Conservation (phyloP, 2,329 filamentous ascomycete species). For the Tolypocladium ophioglossoides region DNA sequence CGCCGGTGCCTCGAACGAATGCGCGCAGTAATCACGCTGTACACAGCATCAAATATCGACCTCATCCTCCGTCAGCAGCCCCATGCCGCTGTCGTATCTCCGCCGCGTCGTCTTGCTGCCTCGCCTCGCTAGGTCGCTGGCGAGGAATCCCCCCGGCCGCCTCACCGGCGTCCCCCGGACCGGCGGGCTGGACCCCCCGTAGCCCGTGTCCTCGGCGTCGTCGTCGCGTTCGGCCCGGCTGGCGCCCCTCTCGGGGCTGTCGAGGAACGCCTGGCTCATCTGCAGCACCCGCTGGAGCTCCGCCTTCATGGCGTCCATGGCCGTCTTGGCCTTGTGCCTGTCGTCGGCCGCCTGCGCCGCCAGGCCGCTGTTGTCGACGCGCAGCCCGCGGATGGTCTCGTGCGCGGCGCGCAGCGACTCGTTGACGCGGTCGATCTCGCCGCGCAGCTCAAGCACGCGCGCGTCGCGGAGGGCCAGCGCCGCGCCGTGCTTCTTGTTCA, state of each 20-base stretch:
- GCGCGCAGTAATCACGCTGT: not conserved
- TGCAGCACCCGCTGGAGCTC: constrained; percentile 38
- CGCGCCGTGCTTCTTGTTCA: constrained; percentile 32
- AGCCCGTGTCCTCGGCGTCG: not conserved
- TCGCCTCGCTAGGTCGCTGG: constrained; percentile 18
- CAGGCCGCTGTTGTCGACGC: constrained; percentile 34
- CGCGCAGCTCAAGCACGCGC: constrained; percentile 34
- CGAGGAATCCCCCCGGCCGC: constrained; percentile 10
- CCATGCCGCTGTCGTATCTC: constrained; percentile 43
- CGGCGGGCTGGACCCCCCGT: not conserved
- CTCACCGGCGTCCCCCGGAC: not conserved
- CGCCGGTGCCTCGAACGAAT: not conserved
- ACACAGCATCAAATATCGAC: constrained; percentile 17
- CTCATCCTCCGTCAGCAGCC: constrained; percentile 44
- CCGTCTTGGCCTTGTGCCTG: constrained; percentile 26
- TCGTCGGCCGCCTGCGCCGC: constrained; percentile 25
- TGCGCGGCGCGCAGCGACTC: constrained; percentile 35
- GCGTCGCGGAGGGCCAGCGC: constrained; percentile 41
- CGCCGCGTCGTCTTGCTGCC: constrained; percentile 29
- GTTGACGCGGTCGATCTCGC: constrained; percentile 37
- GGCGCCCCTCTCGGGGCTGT: not conserved
- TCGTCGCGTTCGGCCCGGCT: not conserved
- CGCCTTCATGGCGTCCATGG: constrained; percentile 38
- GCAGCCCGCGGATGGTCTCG: constrained; percentile 31
- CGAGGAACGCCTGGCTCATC: constrained; percentile 34